A percentile compares a stretch with the other conserved stretches of the same genome.
Conservation (phyloP, 176 grass and related monocot species). For the Secale cereale region DNA sequence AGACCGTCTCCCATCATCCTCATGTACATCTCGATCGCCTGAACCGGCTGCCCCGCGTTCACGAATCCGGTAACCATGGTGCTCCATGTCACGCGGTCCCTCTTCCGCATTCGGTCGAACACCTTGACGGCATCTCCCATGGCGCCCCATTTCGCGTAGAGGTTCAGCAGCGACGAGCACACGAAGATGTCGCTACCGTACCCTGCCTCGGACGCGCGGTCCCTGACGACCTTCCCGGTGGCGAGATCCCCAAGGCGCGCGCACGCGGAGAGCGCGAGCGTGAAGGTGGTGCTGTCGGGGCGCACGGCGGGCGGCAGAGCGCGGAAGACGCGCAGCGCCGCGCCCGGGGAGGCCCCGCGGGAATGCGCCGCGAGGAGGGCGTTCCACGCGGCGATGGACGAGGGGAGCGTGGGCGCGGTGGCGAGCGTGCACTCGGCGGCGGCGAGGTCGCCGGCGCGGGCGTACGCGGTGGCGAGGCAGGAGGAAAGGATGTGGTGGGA, state of each 20-base stretch:
- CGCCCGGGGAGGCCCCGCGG: neutral
- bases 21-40: slow-evolving; percentile 52
- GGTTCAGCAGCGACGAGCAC: slow-evolving; percentile 53
- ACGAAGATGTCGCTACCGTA: slow-evolving; percentile 50
- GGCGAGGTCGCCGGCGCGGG: slow-evolving; percentile 41
- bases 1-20: slow-evolving; percentile 38
- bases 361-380: slow-evolving; percentile 49
- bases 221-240: slow-evolving; percentile 31
- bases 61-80: slow-evolving; percentile 61
- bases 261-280: slow-evolving; percentile 57
- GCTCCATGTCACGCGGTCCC: slow-evolving; percentile 55
- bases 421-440: slow-evolving; percentile 42
- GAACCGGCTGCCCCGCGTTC: slow-evolving; percentile 19
- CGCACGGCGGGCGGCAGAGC: slow-evolving; percentile 27
- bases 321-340: slow-evolving; percentile 51
- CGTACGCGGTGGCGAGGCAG: slow-evolving; percentile 42
- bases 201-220: slow-evolving; percentile 25
- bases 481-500: neutral
- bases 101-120: slow-evolving; percentile 57
- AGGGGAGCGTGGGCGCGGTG: neutral
- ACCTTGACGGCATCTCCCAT: slow-evolving; percentile 42
- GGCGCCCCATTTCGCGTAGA: slow-evolving; percentile 48
- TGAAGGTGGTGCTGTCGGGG: slow-evolving; percentile 70
- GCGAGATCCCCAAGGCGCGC: slow-evolving; percentile 39
- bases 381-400: slow-evolving; percentile 51